phyloP scores from a whole-genome alignment of 177 flowering plant genomes.

The Vitis hybrid region DNA sequence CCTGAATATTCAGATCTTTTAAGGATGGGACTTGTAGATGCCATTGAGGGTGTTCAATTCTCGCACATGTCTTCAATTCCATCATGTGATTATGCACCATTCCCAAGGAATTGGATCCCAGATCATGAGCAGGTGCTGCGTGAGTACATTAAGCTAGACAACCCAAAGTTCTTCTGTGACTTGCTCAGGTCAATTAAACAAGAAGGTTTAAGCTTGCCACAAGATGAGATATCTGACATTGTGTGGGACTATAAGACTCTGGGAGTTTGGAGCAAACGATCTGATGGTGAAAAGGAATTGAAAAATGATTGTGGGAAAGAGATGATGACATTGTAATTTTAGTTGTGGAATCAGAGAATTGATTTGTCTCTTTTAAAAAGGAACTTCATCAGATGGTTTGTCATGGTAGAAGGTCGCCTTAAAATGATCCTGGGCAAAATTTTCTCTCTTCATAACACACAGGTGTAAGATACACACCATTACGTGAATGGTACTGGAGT shows the following conservation, averaged over 20 bases:
- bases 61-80: conserved; percentile 90
- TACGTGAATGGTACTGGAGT: not conserved
- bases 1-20: conserved; percentile 91
- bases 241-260: conserved; percentile 78
- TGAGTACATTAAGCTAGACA: conserved; percentile 74
- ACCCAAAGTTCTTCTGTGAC: conserved; percentile 73
- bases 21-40: conserved; percentile 91
- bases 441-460: not conserved
- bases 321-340: not conserved
- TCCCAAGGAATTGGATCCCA: conserved; percentile 90
- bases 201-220: conserved; percentile 66
- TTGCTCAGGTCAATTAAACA: conserved; percentile 63
- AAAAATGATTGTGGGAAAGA: conserved; percentile 1
- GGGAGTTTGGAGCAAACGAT: conserved; percentile 47
- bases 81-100: conserved; percentile 90
- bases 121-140: conserved; percentile 71
- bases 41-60: conserved; percentile 85
- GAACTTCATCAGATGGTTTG: not conserved
- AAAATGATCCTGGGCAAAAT: not conserved
- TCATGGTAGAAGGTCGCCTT: not conserved
- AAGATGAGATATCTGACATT: conserved; percentile 71
- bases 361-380: too few species aligned
- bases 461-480: not conserved
- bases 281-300: conserved; percentile 10
- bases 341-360: not conserved